Base-by-base conservation (phyloP, 805 yeast genomes). In the Cyberlindnera saturnus region DNA sequence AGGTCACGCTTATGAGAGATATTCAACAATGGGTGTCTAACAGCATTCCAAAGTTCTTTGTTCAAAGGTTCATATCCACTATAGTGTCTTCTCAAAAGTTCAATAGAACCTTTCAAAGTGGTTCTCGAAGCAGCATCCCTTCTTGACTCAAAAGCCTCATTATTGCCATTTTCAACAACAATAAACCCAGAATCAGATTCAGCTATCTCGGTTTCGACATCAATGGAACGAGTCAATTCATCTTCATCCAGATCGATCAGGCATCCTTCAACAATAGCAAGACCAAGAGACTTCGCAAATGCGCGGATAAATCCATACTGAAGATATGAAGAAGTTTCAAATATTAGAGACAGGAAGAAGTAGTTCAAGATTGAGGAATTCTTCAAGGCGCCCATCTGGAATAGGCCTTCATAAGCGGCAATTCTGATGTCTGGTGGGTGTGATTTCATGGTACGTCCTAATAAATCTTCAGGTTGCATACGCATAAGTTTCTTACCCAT, bases 361-460 rank as follows among this genome's bases (percentile, higher is more conserved):
- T 86, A 86, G 16, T 71, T 65, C 48, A 89, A 57, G 4, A 89
- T 67, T 28, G 69, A 66, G 13, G 68, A 61, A 53, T 86, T 86
- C 46, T 80, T 81, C 49, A 90, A 61, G 1, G 93, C 96, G 17
- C 97, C 96, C 38, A 86, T 64, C 4, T 74, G 52, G 40, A 93
- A 65, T 28, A 93, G 56, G 0, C 88, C 85, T 43, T 76, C 74
- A 57, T 86, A 81, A 0, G 96, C 90, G 23, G 74, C 73, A 9
- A 83, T 54, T 34, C 95, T 63, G 1, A 86, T 71, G 18, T 77
- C 81, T 18, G 67, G 63, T 7, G 69, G 62, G 44, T 66, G 67
- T n/a, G 62, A 65, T 0, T 70, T 64, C 36, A 67, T 64, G 0
- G 90, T 77, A 52, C 72, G 73, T 38, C 71, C 65, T 32, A 85